A percentile compares a stretch with the other conserved stretches of the same genome.
Conservation (phyloP, 1,284 basidiomycete genomes). For the Stereum hirsutum region DNA sequence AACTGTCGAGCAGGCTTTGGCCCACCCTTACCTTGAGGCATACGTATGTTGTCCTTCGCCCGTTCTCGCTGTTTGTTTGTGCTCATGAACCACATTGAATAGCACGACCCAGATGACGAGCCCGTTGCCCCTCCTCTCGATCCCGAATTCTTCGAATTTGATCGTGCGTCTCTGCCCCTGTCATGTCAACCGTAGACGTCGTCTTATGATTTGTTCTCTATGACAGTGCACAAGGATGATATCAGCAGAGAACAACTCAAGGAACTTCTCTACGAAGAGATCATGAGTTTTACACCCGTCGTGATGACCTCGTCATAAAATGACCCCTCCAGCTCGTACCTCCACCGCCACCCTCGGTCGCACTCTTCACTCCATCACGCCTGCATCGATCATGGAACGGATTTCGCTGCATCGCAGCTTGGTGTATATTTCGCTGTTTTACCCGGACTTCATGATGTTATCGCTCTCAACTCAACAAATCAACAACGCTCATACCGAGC, state of each 20-base stretch:
- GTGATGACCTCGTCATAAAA: constrained; percentile 52
- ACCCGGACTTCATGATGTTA: no score
- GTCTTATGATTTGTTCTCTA: neutral
- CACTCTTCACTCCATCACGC: neutral
- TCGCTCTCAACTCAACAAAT: no score
- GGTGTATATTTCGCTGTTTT: no score
- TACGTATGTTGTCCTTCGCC: constrained; percentile 46
- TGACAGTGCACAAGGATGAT: constrained; percentile 82
- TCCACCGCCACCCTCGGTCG: no score
- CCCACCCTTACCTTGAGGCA: constrained; percentile 87
- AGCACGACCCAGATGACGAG: constrained; percentile 91
- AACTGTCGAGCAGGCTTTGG: constrained; percentile 86
- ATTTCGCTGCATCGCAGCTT: no score
- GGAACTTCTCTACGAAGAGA: constrained; percentile 59
- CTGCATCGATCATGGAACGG: no score
- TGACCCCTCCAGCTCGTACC: constrained; percentile 19
- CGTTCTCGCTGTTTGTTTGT: constrained; percentile 7
- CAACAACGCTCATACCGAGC: no score
- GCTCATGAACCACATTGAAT: neutral
- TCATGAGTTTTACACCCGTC: constrained; percentile 69
- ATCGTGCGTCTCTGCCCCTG: constrained; percentile 31
- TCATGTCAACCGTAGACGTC: neutral
- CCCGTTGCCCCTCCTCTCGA: constrained; percentile 86
- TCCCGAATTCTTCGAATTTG: constrained; percentile 91
- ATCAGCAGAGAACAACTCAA: constrained; percentile 82